Base-by-base conservation (phyloP, 2,329 filamentous ascomycete species). In the Ramichloridium luteum region DNA sequence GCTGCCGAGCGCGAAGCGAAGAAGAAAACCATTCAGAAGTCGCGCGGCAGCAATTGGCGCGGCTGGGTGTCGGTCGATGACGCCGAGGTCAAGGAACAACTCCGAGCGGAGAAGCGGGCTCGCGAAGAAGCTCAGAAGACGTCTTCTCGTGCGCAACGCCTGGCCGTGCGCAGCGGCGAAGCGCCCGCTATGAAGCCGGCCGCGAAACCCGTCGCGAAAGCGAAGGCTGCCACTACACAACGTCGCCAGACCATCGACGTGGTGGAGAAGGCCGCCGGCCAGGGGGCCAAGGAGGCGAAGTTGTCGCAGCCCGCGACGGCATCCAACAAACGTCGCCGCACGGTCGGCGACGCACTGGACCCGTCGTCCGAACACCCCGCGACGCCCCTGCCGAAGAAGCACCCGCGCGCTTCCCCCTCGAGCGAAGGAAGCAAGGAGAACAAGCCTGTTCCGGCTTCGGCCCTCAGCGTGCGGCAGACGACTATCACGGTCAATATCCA, bases 41-140 rank as follows among this genome's bases (percentile, higher is more conserved):
- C 43, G 18, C 38, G 47, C 15, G 48, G 47, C 4, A 32, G 36
- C 13, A 37, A 43, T 13, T 54, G 51, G 51, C 37, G 41, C 11
- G 51, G 51, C 10, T 54, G 51, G 51, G 31, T 49, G 3, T 38
- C 41, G 10, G 32, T 53, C n/a, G 48, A 48, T 28, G 45, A 51
- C 34, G 40, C 45, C 6, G 47, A 51, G 25, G 44, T 43, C 13
- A 47, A 46, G 38, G 45, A 41, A 30, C 25, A 44, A 25, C 33
- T 54, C 17, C 43, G 40, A 34, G 36, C 38, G 27, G 45, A 51
- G 38, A 51, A 49, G 40, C 37, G 30, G 10, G 40, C 41, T 29
- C 36, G 39, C 16, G 49, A 50, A 26, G 50, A 53, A 35, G 41
- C 40, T 6, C 46, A 45, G 36, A 47, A 45, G 44, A 46, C 36